Base-by-base conservation (phyloP, 169 alveolate species). In the Babesia ovis region DNA sequence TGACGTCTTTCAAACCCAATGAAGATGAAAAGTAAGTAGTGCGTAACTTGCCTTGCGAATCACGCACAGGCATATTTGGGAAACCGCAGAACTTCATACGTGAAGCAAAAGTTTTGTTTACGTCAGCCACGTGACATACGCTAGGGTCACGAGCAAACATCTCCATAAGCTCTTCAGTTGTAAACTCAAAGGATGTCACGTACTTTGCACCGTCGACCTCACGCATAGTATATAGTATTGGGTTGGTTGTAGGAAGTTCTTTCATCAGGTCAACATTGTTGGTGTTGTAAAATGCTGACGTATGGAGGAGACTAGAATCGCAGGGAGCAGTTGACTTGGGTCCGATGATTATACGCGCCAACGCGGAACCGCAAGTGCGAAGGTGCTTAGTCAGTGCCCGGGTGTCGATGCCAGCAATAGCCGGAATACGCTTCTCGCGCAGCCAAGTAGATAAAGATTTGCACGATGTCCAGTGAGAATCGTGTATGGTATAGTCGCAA, bases 361-460 rank as follows among this genome's bases (percentile, higher is more conserved):
- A 68, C 85, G 84, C 79, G 32, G 94, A 68, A 3, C 96, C 96
- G 34, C 58, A 29, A 31, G 81, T 77, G 37, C 95, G 91, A 27
- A 93, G 69, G 50, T 77, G 90, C 77, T 91, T 93, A 35, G 96
- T 93, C 62, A 93, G 66, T 11, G 94, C 94, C 4, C 96, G 81
- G 20, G 96, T 93, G 80, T 93, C 96, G 50, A 93, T 89, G 0
- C 94, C 95, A 25, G 91, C 72, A n/a, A 85, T 85, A 1, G 83
- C 92, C 1, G 90, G 87, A 23, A 89, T 77, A 37, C 66, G 39
- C 66, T 82, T 68, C 53, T 31, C 59, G 56, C 83, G 51, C 54
- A 91, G 68, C 92, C 93, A 89, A 51, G 56, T 60, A 3, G 80
- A 45, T 42, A 89, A 69, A 12, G 85, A 77, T 51, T 60, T 64